Evolutionary conservation across 169 alveolate species (phyloP), one percentile per base, ranked within the genome.

Genomic region (Plasmodium knowlesi): DNA sequence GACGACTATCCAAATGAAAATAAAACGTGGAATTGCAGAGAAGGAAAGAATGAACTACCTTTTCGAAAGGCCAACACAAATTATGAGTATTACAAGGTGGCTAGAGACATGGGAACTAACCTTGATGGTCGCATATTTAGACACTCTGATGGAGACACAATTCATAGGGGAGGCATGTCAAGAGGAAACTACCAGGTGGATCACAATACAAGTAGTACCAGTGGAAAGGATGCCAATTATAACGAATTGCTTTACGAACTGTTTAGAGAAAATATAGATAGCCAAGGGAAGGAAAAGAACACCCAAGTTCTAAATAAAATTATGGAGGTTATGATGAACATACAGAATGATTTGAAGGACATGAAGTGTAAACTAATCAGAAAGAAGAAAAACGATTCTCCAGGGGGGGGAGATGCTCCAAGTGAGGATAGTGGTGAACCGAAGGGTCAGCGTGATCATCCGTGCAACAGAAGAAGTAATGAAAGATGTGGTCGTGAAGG

Each of bases 291-390:
- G 12, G 93, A 78, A 32, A 57, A 86, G 39, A 74, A 76, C 81
- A 41, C 57, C 6, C 61, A 86, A 10, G 93, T 86, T 9, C 34
- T 86, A 8, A 86, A 54, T 5, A 74, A 86, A 86, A 74, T 86
- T 54, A 86, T 86, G 93, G 81, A 86, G 34, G 93, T 86, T 19
- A 86, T 86, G 93, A 86, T 86, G 72, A 86, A 86, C 34, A 86
- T 86, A 74, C 93, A 86, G 70, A 74, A 74, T 22, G 93, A 86
- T 54, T 86, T 86, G 81, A 86, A 86, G 67, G 93, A 86, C 34
- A 86, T 86, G 43, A 86, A 86, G 43, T 76, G 43, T n/a, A 86
- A 86, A 37, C 71, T 86, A 12, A 50, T 30, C 10, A 86, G 25
- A 43, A 86, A 85, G 61, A 74, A 85, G 19, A 67, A 50, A 76